A percentile compares a stretch with the other conserved stretches of the same genome.
These are phyloP conservation scores for Ogataea saltuana DNA, from an alignment of 805 yeast genomes.

Conservation along the genomic window DNA sequence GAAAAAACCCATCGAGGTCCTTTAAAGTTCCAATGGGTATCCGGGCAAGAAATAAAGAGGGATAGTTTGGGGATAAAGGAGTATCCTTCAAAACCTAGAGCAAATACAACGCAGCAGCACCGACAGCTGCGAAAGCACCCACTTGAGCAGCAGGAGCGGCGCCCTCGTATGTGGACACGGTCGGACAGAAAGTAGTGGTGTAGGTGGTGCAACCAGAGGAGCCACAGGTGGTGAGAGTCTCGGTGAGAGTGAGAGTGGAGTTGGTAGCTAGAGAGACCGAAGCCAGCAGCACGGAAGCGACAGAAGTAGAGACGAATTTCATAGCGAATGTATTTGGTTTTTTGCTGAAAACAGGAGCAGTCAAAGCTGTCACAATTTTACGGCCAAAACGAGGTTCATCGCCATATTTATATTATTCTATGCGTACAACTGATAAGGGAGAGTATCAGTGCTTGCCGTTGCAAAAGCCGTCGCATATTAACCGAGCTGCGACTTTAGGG, in stretches of 20 bases:
- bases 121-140: constrained; percentile 30
- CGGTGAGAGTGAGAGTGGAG: constrained; percentile 16
- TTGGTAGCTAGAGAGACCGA: constrained; percentile 21
- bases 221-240: constrained; percentile 22
- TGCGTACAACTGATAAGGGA: neutral
- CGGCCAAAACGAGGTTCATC: no score
- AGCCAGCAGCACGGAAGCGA: constrained; percentile 19
- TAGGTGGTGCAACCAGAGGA: constrained; percentile 16
- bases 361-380: neutral
- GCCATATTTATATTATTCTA: no score
- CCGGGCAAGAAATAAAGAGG: neutral
- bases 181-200: constrained; percentile 20
- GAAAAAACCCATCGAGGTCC: no score
- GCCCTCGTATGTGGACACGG: constrained; percentile 23
- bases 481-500: neutral
- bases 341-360: no score
- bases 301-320: constrained; percentile 12
- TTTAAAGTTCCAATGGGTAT: no score
- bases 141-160: constrained; percentile 29
- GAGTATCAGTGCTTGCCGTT: neutral
- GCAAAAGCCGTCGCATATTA: neutral
- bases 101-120: constrained; percentile 31
- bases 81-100: no score
- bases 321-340: constrained; percentile 8
- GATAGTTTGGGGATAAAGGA: no score